These are phyloP conservation scores for Boletus speciosus DNA, from an alignment of 768 basidiomycete genomes.

Conservation along the genomic window DNA sequence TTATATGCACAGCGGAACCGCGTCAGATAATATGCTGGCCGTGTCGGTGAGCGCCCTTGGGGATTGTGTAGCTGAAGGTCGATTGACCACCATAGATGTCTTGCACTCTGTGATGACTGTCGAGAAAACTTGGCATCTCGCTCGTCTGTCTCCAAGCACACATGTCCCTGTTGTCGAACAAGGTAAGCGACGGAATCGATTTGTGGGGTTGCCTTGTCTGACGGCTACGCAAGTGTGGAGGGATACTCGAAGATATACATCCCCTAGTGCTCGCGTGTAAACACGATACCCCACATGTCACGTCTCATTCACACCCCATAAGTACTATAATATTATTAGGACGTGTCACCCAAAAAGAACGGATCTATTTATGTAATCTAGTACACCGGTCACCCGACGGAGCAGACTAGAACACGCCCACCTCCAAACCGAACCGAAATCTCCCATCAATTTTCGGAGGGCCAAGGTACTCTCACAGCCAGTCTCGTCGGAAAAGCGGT, in stretches of 20 bases:
- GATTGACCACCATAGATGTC: slow-evolving; percentile 35
- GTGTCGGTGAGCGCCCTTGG: slow-evolving; percentile 54
- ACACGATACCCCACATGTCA: slow-evolving; percentile 13
- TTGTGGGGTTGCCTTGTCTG: not conserved
- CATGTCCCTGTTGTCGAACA: slow-evolving; percentile 50
- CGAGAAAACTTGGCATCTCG: slow-evolving; percentile 51
- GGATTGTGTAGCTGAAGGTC: not conserved
- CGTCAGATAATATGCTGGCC: slow-evolving; percentile 82
- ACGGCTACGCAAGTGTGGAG: slow-evolving; percentile 24
- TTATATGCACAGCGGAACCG: slow-evolving; percentile 66
- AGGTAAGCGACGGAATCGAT: slow-evolving; percentile 31
- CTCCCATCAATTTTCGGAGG: no score
- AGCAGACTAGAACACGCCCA: not conserved
- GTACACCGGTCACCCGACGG: slow-evolving; percentile 3
- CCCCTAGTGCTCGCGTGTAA: slow-evolving; percentile 18
- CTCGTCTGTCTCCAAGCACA: slow-evolving; percentile 45
- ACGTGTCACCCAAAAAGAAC: no score
- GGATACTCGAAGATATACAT: slow-evolving; percentile 36
- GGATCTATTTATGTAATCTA: not conserved
- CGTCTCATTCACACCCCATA: not conserved
- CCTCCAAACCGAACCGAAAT: no score
- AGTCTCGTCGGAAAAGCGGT: no score
- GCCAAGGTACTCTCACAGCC: no score
- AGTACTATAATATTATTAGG: no score
- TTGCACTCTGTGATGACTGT: slow-evolving; percentile 53